phyloP scores from a whole-genome alignment of 257 asterid species.

The Petunia axillaris region DNA sequence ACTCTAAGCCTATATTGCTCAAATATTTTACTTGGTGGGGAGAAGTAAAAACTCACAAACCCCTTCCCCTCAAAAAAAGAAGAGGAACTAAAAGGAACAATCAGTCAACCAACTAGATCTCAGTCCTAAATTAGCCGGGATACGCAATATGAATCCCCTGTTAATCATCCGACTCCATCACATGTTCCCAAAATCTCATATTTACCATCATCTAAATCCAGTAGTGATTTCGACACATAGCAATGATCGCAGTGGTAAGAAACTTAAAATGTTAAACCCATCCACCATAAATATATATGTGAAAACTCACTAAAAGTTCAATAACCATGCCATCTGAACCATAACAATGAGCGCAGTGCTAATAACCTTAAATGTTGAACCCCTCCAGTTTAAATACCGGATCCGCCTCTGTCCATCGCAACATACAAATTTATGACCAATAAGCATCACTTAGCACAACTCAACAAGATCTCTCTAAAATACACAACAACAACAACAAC shows the following conservation, averaged over 20 bases:
- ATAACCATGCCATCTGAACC: no score
- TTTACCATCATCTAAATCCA: background rate
- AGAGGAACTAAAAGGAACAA: background rate
- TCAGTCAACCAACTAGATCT: conserved; percentile 6
- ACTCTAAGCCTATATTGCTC: background rate
- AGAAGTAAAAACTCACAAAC: background rate
- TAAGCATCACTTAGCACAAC: background rate
- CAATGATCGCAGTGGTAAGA: no score
- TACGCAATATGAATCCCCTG: background rate
- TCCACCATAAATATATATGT: no score
- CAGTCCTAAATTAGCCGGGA: background rate
- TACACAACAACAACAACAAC: no score
- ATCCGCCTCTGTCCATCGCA: background rate
- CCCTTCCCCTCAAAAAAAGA: background rate
- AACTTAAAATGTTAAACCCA: no score
- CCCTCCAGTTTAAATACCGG: no score
- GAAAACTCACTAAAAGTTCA: no score
- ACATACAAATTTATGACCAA: background rate
- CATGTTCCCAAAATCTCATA: background rate
- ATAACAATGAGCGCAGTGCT: no score
- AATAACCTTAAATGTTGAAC: no score
- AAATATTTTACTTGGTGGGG: background rate
- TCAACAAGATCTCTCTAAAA: background rate
- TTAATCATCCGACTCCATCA: no score
- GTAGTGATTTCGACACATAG: no score